Percentiles rank a stretch among this genome's conserved stretches.
Conservation (phyloP, 805 yeast species). For the Alloascoidea hylecoeti region DNA sequence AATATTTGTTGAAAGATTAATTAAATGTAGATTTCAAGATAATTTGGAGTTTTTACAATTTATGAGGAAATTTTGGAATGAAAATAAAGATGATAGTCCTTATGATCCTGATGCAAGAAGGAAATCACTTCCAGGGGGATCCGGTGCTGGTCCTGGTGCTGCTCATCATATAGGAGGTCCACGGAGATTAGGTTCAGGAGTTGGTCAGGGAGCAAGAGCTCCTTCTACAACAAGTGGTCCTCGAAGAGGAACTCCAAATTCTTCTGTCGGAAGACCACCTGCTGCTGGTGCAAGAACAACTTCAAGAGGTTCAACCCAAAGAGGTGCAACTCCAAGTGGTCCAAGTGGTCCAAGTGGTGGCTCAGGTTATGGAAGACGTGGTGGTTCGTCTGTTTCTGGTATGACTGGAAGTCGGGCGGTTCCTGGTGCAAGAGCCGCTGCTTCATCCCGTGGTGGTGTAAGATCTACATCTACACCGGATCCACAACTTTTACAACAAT, state of each 20-base stretch:
- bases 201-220: slow-evolving; percentile 2
- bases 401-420: slow-evolving; percentile 4
- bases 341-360: slow-evolving; percentile 2
- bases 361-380: slow-evolving; percentile 2
- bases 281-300: background rate
- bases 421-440: no score
- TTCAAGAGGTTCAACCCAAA: no score
- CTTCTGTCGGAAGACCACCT: slow-evolving; percentile 3
- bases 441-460: background rate
- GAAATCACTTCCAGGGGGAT: slow-evolving; percentile 15
- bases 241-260: slow-evolving; percentile 1
- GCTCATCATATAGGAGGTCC: background rate
- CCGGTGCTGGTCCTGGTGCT: background rate
- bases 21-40: slow-evolving; percentile 86
- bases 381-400: slow-evolving; percentile 2
- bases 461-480: no score
- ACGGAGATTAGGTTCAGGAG: background rate
- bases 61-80: slow-evolving; percentile 76
- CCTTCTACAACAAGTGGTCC: slow-evolving; percentile 4
- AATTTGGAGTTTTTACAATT: slow-evolving; percentile 91
- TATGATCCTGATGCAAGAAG: slow-evolving; percentile 62
- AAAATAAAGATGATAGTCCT: slow-evolving; percentile 47
- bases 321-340: no score
- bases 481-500: no score
- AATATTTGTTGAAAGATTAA: slow-evolving; percentile 68